A percentile compares a stretch with the other conserved stretches of the same genome.
Evolutionary conservation across 2,329 filamentous ascomycete genomes (phyloP).

Genomic region (Alternaria angustiovoidea): DNA sequence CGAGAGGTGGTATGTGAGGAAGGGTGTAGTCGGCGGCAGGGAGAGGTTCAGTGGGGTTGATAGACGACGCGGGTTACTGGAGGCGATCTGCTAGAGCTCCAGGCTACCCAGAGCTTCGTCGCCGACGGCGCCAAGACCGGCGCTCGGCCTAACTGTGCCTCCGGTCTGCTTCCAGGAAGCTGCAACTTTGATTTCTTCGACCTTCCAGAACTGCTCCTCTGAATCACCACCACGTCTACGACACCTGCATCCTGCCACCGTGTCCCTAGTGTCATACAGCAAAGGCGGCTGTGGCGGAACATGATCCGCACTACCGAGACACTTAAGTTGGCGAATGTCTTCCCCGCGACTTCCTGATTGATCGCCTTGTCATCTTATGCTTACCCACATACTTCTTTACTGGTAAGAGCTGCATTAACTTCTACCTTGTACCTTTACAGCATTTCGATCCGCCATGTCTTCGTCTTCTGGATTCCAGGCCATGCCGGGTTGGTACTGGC

Average conservation of each 20-base stretch:
- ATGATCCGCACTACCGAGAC: constrained; percentile 27
- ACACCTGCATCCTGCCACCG: constrained; percentile 36
- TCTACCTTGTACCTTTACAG: constrained; percentile 10
- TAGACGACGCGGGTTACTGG: constrained; percentile 23
- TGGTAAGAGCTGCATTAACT: constrained; percentile 37
- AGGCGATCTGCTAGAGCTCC: constrained; percentile 42
- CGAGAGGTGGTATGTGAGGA: neutral
- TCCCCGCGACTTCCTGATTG: constrained; percentile 30
- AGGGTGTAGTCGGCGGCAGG: constrained; percentile 7
- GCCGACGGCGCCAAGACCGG: constrained; percentile 26
- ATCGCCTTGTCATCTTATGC: constrained; percentile 29
- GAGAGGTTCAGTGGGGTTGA: constrained; percentile 20
- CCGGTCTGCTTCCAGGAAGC: constrained; percentile 15
- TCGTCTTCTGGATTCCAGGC: constrained; percentile 51
- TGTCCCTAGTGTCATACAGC: constrained; percentile 34
- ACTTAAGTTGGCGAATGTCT: constrained; percentile 31
- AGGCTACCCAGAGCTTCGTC: constrained; percentile 41
- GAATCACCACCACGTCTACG: constrained; percentile 17
- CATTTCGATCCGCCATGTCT: constrained; percentile 46
- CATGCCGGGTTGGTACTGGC: constrained; percentile 58
- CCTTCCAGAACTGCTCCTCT: constrained; percentile 27
- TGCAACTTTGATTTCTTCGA: constrained; percentile 20
- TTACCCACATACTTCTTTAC: constrained; percentile 25
- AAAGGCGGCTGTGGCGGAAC: constrained; percentile 30
- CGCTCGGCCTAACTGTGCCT: constrained; percentile 22